Percentiles rank a stretch among this genome's conserved stretches.
These are phyloP conservation scores for Westerdykella ornata DNA, from an alignment of 2,329 filamentous ascomycete species.

Conservation along the genomic window DNA sequence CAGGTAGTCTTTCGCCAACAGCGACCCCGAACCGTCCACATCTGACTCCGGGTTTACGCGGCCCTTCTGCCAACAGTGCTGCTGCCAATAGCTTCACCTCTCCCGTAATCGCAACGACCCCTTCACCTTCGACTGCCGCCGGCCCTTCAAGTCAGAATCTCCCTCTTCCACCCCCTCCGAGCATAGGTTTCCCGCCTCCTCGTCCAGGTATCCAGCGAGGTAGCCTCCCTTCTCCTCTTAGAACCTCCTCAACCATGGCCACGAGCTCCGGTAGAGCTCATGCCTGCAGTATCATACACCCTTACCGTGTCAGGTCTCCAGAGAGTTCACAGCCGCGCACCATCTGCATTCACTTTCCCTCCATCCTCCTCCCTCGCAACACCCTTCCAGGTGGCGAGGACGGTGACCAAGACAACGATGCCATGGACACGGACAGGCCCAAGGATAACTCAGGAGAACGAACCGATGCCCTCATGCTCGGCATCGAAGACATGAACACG, in stretches of 20 bases:
- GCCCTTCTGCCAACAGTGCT: too few species aligned
- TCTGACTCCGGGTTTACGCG: too few species aligned
- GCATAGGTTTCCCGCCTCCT: not conserved
- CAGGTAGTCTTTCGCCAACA: too few species aligned
- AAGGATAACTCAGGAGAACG: not conserved
- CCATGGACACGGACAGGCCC: not conserved
- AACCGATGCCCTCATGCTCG: conserved; percentile 28
- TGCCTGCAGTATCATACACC: too few species aligned
- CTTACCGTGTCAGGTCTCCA: too few species aligned
- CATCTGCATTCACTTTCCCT: conserved; percentile 26
- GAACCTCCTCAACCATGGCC: conserved; percentile 1
- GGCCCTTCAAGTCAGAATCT: not conserved
- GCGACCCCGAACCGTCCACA: too few species aligned
- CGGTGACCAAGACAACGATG: conserved; percentile 1
- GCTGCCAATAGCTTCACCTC: too few species aligned
- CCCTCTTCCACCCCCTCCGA: not conserved
- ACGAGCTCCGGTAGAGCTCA: not conserved
- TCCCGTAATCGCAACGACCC: too few species aligned
- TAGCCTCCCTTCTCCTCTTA: conserved; percentile 9
- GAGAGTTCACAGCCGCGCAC: not conserved
- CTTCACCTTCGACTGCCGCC: too few species aligned
- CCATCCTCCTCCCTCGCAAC: conserved; percentile 10
- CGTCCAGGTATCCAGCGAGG: conserved; percentile 11
- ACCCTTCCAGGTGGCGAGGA: not conserved
- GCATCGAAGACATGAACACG: conserved; percentile 10